Base-by-base conservation (phyloP, 179 eudicot genomes). In the Amaranthus tricolor region DNA sequence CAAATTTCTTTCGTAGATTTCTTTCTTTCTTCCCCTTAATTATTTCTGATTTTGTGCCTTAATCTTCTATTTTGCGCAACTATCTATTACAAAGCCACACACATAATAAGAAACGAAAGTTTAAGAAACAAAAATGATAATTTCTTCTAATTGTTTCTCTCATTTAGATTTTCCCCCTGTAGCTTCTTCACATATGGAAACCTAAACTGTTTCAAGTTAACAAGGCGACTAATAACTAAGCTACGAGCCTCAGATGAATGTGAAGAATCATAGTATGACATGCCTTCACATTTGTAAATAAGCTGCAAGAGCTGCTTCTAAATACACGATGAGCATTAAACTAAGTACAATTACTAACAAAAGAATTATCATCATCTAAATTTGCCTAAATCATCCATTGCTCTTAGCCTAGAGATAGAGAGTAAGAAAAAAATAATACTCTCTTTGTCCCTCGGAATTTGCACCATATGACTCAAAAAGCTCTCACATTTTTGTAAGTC, bases 331-430 rank as follows among this genome's bases (percentile, higher is more conserved):
- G 44, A 67, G 12, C 0, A 67, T 21, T 48, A n/a, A 67, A 50
- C 7, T 4, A 6, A 68, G 43, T 50, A 3, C 17, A 51, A 68
- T 17, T 17, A 48, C 16, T n/a, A 3, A 17, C 0, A 17, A 48
- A 4, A 19, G 54, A 19, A 4, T n/a, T 15, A 10, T 9, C 11
- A 8, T 48, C 1, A 10, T n/a, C 1, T 17, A 5, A 19, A 48
- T n/a, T 66, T 48, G 50, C 15, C 47, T 64, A 50, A 47, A 24
- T 51, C 12, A 5, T 21, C 19, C 19, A 68, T 24, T 17, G 19
- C 52, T 57, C 71, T 52, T 69, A 69, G 72, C 45, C 60, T 53
- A 53, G 48, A 54, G 44, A 48, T 70, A 70, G 57, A 40, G 57
- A 4, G n/a, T n/a, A 52, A 56, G 40, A 51, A 43, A 44, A 70